Conservation (phyloP, 805 yeast genomes). For the Clavispora vitiphila region DNA sequence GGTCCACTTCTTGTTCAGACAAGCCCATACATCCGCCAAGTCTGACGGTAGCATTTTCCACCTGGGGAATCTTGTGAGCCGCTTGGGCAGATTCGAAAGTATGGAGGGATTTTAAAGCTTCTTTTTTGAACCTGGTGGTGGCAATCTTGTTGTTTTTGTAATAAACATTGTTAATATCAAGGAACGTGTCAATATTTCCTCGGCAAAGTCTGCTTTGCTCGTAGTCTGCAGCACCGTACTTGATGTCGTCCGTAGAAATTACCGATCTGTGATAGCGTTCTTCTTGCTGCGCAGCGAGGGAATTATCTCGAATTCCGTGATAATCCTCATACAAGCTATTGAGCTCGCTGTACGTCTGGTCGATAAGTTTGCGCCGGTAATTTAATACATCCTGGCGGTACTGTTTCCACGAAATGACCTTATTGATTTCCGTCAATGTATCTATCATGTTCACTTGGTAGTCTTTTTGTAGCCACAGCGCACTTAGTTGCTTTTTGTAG, state of each 20-base stretch:
- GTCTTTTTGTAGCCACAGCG: slow-evolving; percentile 23
- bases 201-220: slow-evolving; percentile 5
- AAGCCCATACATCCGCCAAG: slow-evolving; percentile 13
- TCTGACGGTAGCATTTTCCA: slow-evolving; percentile 7
- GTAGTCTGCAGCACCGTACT: slow-evolving; percentile 6
- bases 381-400: slow-evolving; percentile 22
- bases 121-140: slow-evolving; percentile 24
- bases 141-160: slow-evolving; percentile 27
- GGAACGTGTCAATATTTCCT: slow-evolving; percentile 17
- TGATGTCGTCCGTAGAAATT: slow-evolving; percentile 15
- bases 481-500: slow-evolving; percentile 19
- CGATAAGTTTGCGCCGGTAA: slow-evolving; percentile 21
- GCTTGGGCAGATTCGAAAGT: slow-evolving; percentile 5
- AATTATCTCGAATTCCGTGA: slow-evolving; percentile 17
- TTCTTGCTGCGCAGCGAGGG: slow-evolving; percentile 6
- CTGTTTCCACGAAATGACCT: slow-evolving; percentile 31
- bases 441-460: slow-evolving; percentile 25
- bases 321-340: slow-evolving; percentile 26
- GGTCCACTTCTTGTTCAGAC: slow-evolving; percentile 10
- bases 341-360: slow-evolving; percentile 24
- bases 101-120: slow-evolving; percentile 2
- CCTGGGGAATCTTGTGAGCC: slow-evolving; percentile 12
- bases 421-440: slow-evolving; percentile 18
- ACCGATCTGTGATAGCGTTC: slow-evolving; percentile 25
- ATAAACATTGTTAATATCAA: slow-evolving; percentile 20